These are phyloP conservation scores for Auricularia auricula-judae DNA, from an alignment of 768 basidiomycete genomes.

Conservation along the genomic window DNA sequence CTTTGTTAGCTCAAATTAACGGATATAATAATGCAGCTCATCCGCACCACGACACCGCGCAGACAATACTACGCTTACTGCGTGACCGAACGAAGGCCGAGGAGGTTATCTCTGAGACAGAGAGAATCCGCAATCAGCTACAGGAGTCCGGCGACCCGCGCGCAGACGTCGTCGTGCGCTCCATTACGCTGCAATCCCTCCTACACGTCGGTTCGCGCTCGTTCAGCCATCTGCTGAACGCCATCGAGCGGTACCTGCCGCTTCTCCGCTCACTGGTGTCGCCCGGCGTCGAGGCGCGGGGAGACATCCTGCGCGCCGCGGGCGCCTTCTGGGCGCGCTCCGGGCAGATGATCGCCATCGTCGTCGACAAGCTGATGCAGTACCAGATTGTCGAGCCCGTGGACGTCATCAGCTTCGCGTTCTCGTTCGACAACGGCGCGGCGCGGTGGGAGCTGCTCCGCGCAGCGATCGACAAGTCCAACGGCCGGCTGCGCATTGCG, in stretches of 20 bases:
- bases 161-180: constrained; percentile 56
- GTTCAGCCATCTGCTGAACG: constrained; percentile 96
- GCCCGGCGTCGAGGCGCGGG: constrained; percentile 45
- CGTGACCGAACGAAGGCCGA: constrained; percentile 72
- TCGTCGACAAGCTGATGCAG: constrained; percentile 96
- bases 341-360: constrained; percentile 80
- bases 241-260: constrained; percentile 86
- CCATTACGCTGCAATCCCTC: constrained; percentile 78
- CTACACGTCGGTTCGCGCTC: constrained; percentile 88
- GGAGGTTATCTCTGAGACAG: constrained; percentile 67
- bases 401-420: constrained; percentile 82
- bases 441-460: constrained; percentile 70
- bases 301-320: constrained; percentile 59
- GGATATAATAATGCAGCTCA: constrained; percentile 34
- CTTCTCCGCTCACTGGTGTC: constrained; percentile 54
- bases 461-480: constrained; percentile 80
- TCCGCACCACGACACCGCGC: constrained; percentile 70
- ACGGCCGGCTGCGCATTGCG: constrained; percentile 74
- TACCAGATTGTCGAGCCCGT: constrained; percentile 94
- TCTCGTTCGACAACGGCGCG: constrained; percentile 38
- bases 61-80: constrained; percentile 66
- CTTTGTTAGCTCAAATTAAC: background rate
- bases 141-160: constrained; percentile 52
- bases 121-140: constrained; percentile 54
- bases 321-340: constrained; percentile 77